Percentiles rank a stretch among this genome's conserved stretches.
These are phyloP conservation scores for Collybia mongolica DNA, from an alignment of 768 basidiomycete genomes.

Conservation along the genomic window DNA sequence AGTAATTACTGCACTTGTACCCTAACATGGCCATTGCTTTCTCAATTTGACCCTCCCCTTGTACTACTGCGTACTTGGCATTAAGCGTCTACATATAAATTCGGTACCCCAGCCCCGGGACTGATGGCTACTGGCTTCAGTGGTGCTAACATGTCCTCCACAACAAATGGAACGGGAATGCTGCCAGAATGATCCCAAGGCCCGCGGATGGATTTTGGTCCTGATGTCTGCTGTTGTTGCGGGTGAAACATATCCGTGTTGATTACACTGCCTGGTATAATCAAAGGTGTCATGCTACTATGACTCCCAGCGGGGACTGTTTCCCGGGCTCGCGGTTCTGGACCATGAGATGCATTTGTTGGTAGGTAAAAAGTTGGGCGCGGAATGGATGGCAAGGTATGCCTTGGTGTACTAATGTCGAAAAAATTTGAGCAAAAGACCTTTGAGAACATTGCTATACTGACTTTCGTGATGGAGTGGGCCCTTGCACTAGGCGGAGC, in stretches of 20 bases:
- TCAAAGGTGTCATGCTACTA: slow-evolving; percentile 10
- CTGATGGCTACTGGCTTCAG: slow-evolving; percentile 44
- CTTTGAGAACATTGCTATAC: slow-evolving; percentile 3
- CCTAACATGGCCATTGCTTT: neutral
- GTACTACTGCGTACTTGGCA: no score
- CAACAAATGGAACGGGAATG: slow-evolving; percentile 40
- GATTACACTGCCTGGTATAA: slow-evolving; percentile 4
- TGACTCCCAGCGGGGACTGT: slow-evolving; percentile 8
- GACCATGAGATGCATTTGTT: slow-evolving; percentile 7
- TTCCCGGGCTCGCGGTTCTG: neutral
- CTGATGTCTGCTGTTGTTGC: slow-evolving; percentile 17
- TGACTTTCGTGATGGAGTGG: slow-evolving; percentile 56
- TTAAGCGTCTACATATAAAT: no score
- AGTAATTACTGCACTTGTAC: slow-evolving; percentile 1
- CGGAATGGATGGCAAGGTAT: slow-evolving; percentile 67
- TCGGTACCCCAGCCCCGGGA: neutral
- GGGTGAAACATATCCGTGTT: slow-evolving; percentile 2
- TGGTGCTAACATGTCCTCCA: slow-evolving; percentile 43
- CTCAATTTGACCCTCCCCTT: neutral
- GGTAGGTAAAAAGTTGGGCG: slow-evolving; percentile 46
- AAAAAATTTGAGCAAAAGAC: no score
- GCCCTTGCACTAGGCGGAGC: slow-evolving; percentile 60
- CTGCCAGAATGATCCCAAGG: slow-evolving; percentile 61
- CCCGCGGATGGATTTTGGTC: slow-evolving; percentile 33
- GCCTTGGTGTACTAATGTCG: slow-evolving; percentile 46